A percentile compares a stretch with the other conserved stretches of the same genome.
phyloP scores from a whole-genome alignment of 495 filamentous ascomycete genomes.

The Rhypophila decipiens region DNA sequence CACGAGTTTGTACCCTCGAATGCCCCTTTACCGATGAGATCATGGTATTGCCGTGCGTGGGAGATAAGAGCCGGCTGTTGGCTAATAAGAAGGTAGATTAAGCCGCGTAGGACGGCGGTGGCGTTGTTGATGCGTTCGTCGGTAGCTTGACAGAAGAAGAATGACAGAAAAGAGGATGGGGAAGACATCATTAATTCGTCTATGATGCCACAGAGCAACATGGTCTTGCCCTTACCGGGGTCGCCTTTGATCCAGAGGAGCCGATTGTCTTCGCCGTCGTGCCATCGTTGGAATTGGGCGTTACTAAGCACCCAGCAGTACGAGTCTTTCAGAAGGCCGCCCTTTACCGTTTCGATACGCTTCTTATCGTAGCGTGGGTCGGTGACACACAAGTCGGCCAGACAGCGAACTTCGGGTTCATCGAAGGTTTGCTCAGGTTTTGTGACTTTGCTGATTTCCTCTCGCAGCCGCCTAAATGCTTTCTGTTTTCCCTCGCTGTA shows the following conservation, averaged over 20 bases:
- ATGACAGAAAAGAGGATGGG: constrained; percentile 20
- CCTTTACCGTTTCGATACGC: constrained; percentile 29
- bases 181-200: constrained; percentile 19
- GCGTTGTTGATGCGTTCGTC: constrained; percentile 30
- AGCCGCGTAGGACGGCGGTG: constrained; percentile 33
- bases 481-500: no score
- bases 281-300: constrained; percentile 27
- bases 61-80: constrained; percentile 29
- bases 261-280: constrained; percentile 15
- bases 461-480: no score
- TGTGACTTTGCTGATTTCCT: no score
- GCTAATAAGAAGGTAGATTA: constrained; percentile 33
- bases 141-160: constrained; percentile 41
- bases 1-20: constrained; percentile 30
- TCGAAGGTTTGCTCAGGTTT: no score
- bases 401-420: no score
- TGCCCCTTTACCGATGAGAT: constrained; percentile 20
- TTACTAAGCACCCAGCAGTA: constrained; percentile 40
- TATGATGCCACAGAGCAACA: constrained; percentile 37
- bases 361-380: constrained; percentile 4
- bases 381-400: no score
- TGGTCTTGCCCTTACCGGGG: constrained; percentile 30
- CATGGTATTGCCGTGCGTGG: constrained; percentile 28
- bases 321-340: constrained; percentile 31
- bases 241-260: constrained; percentile 43